Evolutionary conservation across 768 basidiomycete species (phyloP), one percentile per base, ranked within the genome.

Genomic region (Suillus alpinus): DNA sequence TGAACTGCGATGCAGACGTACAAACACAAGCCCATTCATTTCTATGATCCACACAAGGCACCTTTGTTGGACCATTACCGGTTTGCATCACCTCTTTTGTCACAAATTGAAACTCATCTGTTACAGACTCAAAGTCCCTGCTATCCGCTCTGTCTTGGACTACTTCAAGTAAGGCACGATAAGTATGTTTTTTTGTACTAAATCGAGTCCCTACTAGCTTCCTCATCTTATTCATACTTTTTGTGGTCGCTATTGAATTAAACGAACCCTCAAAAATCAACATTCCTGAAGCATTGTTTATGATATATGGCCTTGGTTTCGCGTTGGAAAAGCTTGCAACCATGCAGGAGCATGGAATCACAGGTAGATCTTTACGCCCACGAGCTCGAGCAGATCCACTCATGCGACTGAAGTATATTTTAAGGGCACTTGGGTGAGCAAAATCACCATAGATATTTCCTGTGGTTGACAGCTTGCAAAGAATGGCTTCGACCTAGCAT

Each of bases 1-100:
- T 52, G 31, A 58, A 62, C 26, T 34, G 20, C 8, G 59, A n/a
- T 47, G 20, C 63, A 95, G 94, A 95, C 92, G 31, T 98, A 98
- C 75, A 97, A 97, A 78, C 84, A 88, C 52, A 92, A 85, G 29
- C 94, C 95, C 12, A 83, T 97, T 37, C 92, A 95, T 71, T 90
- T 96, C 66, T 97, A 98, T 72, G 94, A 98, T 70, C 95, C 95
- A 3, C 89, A 94, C 69, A 92, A 87, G 71, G 95, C 95, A 0
- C 93, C 95, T 18, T 73, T 97, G n/a, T 83, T 98, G 7, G 94
- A 98, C 69, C 95, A 98, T 74, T 98, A 97, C 69, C 87, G 95
- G 92, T 92, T 58, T 36, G 81, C 70, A 16, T 43, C 7, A 43
- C 26, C 46, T 29, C 50, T 32, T 31, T 49, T 34, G n/a, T 31